Conservation (phyloP, 768 basidiomycete species). For the Psilocybe azurescens region DNA sequence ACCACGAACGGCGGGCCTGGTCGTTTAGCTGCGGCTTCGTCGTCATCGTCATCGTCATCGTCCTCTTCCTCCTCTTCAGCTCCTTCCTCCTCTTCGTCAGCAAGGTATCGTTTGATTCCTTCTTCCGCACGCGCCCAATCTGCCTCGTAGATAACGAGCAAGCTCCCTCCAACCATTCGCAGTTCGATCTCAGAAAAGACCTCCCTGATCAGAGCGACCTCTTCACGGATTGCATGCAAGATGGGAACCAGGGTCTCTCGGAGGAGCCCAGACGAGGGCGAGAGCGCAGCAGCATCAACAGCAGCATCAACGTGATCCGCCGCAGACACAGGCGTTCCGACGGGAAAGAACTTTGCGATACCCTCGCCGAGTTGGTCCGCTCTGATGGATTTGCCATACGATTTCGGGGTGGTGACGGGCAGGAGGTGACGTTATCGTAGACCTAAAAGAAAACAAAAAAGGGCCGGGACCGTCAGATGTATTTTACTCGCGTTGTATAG, state of each 20-base stretch:
- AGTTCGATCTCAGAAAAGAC: slow-evolving; percentile 62
- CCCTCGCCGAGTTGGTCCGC: slow-evolving; percentile 75
- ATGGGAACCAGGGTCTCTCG: slow-evolving; percentile 56
- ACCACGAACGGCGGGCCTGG: slow-evolving; percentile 63
- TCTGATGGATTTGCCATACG: slow-evolving; percentile 80
- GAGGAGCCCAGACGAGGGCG: slow-evolving; percentile 57
- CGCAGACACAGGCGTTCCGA: slow-evolving; percentile 26
- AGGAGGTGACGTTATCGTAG: slow-evolving; percentile 63
- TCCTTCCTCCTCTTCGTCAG: slow-evolving; percentile 37
- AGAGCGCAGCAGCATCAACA: neutral
- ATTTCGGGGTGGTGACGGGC: slow-evolving; percentile 70
- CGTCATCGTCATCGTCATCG: slow-evolving; percentile 37
- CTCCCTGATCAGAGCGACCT: slow-evolving; percentile 42
- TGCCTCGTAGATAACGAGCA: slow-evolving; percentile 79
- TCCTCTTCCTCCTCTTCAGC: slow-evolving; percentile 33
- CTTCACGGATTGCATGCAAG: slow-evolving; percentile 56
- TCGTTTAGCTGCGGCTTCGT: slow-evolving; percentile 38
- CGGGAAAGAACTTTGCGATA: slow-evolving; percentile 80
- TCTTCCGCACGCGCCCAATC: slow-evolving; percentile 49
- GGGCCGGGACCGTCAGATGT: neutral
- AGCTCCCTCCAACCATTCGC: slow-evolving; percentile 82
- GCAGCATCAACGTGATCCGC: neutral
- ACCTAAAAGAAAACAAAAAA: slow-evolving; percentile 52
- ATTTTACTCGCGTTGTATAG: neutral
- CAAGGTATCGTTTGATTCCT: slow-evolving; percentile 39